These are phyloP conservation scores for Saturnispora kantuleensis DNA, from an alignment of 805 yeast species.

Conservation along the genomic window DNA sequence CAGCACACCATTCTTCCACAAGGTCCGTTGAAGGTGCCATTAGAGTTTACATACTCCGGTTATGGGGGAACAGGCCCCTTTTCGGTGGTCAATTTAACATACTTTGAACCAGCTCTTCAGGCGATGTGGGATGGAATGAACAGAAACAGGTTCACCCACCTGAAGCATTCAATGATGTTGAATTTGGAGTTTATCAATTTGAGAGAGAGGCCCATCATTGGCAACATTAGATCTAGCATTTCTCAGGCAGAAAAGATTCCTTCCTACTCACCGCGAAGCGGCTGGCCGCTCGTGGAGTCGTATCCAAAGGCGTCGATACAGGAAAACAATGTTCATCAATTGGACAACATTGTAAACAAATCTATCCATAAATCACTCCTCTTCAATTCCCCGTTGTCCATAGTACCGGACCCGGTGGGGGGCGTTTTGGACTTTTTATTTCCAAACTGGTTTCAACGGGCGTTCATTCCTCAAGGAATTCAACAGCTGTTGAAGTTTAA, in stretches of 20 bases:
- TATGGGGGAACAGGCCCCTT: slow-evolving; percentile 7
- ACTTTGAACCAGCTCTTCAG: slow-evolving; percentile 1
- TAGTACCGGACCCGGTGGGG: neutral
- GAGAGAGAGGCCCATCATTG: slow-evolving; percentile 4
- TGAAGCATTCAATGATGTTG: slow-evolving; percentile 10
- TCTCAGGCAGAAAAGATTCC: neutral
- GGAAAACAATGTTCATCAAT: neutral
- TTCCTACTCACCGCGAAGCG: neutral
- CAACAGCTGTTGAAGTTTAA: slow-evolving; percentile 4
- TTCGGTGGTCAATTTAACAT: slow-evolving; percentile 7
- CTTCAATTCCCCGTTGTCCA: neutral
- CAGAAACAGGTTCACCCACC: slow-evolving; percentile 9
- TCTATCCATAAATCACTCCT: slow-evolving; percentile 1
- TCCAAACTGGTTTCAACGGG: slow-evolving; percentile 10
- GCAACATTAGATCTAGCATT: slow-evolving; percentile 7
- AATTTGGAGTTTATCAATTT: slow-evolving; percentile 11
- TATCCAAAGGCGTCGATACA: neutral
- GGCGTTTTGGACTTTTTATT: slow-evolving; percentile 9
- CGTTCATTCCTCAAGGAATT: slow-evolving; percentile 10
- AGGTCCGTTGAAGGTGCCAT: slow-evolving; percentile 5
- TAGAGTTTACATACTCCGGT: slow-evolving; percentile 10
- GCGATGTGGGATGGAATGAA: slow-evolving; percentile 10
- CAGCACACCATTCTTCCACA: slow-evolving; percentile 10
- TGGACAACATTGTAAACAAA: slow-evolving; percentile 1
- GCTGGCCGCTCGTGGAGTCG: slow-evolving; percentile 1